phyloP scores from a whole-genome alignment of 2,329 filamentous ascomycete genomes.

The Pseudodiploospora longispora region DNA sequence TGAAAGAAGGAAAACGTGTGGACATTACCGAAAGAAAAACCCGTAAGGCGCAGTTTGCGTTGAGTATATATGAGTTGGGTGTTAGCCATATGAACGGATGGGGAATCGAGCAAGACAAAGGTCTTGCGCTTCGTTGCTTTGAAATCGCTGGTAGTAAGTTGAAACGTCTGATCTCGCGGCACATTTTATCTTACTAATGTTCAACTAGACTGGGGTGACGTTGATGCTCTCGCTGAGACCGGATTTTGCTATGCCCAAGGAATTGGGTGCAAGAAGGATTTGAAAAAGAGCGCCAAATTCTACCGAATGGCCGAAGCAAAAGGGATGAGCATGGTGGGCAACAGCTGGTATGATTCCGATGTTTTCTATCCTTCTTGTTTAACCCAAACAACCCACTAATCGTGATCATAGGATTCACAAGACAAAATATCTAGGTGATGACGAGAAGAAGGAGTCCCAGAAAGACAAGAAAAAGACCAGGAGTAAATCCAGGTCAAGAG shows the following conservation, averaged over 20 bases:
- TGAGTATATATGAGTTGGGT: constrained; percentile 93
- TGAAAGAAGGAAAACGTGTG: constrained; percentile 53
- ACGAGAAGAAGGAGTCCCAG: constrained; percentile 36
- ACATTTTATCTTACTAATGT: constrained; percentile 13
- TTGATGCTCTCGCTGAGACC: constrained; percentile 86
- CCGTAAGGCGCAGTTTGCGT: constrained; percentile 84
- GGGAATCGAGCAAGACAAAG: constrained; percentile 90
- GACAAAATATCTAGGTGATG: constrained; percentile 71
- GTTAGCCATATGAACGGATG: constrained; percentile 98
- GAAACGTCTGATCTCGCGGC: no score
- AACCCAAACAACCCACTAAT: neutral
- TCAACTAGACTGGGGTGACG: constrained; percentile 73
- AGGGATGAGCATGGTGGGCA: constrained; percentile 95
- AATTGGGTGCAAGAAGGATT: constrained; percentile 87
- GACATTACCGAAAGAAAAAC: constrained; percentile 68
- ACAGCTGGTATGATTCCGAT: constrained; percentile 71
- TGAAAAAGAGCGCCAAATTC: constrained; percentile 87
- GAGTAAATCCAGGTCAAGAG: constrained; percentile 68
- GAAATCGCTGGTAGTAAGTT: constrained; percentile 81
- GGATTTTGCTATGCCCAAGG: constrained; percentile 95
- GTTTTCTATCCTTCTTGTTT: neutral
- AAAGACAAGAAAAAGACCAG: constrained; percentile 55
- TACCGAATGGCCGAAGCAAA: constrained; percentile 87
- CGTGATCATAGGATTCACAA: constrained; percentile 75
- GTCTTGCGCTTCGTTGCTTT: constrained; percentile 81